phyloP scores from a whole-genome alignment of 106 monocot genomes.

The Apostasia shenzhenica region DNA sequence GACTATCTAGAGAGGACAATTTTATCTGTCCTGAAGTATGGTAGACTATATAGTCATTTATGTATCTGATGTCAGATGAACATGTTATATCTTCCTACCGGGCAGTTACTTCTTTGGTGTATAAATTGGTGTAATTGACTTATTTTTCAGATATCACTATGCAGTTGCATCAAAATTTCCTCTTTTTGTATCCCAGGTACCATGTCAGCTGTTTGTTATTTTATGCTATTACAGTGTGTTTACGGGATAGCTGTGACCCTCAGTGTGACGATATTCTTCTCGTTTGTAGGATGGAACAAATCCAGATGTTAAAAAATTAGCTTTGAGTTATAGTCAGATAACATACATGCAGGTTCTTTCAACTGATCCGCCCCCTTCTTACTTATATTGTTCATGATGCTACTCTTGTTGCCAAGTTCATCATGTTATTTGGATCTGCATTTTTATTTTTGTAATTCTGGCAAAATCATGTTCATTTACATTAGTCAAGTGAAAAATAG shows the following conservation, averaged over 20 bases:
- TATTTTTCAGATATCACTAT: constrained; percentile 65
- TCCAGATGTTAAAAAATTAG: constrained; percentile 77
- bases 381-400: no score
- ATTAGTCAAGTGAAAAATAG: no score
- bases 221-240: neutral
- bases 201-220: neutral
- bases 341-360: constrained; percentile 84
- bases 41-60: neutral
- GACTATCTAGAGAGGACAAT: constrained; percentile 92
- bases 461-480: no score
- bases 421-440: no score
- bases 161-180: constrained; percentile 81
- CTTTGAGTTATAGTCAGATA: constrained; percentile 70
- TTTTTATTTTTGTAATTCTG: no score
- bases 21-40: constrained; percentile 79
- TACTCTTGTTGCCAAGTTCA: no score
- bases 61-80: constrained; percentile 32
- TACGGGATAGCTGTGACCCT: neutral
- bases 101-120: neutral
- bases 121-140: neutral
- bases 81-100: neutral
- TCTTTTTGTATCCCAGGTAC: constrained; percentile 91
- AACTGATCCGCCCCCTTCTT: neutral
- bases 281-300: constrained; percentile 85
- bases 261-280: constrained; percentile 5